Base-by-base conservation (phyloP, 345 rosid genomes). In the Garcia nutans region DNA sequence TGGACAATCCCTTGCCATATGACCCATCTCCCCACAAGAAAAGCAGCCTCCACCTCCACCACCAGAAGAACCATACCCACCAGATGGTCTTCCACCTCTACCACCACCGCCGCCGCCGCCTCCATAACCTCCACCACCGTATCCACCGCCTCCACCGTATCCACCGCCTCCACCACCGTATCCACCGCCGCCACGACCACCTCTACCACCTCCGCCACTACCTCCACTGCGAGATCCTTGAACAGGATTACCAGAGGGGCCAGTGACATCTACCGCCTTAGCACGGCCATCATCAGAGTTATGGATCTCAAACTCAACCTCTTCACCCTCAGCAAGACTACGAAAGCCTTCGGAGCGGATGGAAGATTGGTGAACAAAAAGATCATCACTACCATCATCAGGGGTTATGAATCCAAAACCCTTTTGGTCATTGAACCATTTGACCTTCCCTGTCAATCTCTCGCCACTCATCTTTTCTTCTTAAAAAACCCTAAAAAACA, bases 181-280 rank as follows among this genome's bases (percentile, higher is more conserved):
- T 0, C 81, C 77, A 0, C 58, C 58, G 16, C 58, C 56, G 0
- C 86, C 78, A 3, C 84, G 70, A 0, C 85, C 83, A 0, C 84
- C 74, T 0, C 87, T 79, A 0, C 72, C 57, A 5, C 73, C 60
- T 2, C 82, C 62, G 0, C 88, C 83, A 0, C 90, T 88, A 6
- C 91, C 88, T 1, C 91, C 90, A 31, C 92, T 79, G 12, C 22
- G 76, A 41, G 75, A 74, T 37, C 89, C 93, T 74, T 81, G 88
- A 8, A 90, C 97, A 0, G 89, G 74, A 20, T 47, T 60, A 0
- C 97, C 97, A 15, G 72, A 77, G 15, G 98, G 99, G 1, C 94
- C 97, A 13, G 93, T 82, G 12, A 95, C 97, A 1, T 93, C 94
- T 0, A 89, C 85, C 1, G 98, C 97, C 87, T 95, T 93, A 28